phyloP scores from a whole-genome alignment of 1,284 basidiomycete genomes.

The Erythrobasidium hasegawianum region DNA sequence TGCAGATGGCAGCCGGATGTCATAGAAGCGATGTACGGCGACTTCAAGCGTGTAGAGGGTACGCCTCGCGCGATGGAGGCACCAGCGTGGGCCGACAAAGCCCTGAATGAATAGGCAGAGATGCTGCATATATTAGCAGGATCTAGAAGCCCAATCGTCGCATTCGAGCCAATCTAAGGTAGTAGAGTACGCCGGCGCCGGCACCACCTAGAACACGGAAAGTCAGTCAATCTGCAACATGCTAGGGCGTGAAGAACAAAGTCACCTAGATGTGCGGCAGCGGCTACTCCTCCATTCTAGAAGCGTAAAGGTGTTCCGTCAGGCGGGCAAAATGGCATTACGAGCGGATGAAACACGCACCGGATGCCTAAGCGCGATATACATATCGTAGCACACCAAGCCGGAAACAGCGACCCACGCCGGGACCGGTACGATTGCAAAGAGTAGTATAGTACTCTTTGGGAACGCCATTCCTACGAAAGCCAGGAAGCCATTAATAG shows the following conservation, averaged over 20 bases:
- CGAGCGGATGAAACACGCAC: neutral
- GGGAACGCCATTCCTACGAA: constrained; percentile 31
- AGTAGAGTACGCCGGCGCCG: constrained; percentile 30
- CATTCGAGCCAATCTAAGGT: constrained; percentile 8
- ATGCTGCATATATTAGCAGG: neutral
- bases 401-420: constrained; percentile 30
- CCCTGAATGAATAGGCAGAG: no score
- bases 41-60: no score
- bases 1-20: no score
- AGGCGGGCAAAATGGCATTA: neutral
- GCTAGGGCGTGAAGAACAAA: neutral
- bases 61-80: no score
- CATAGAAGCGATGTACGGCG: no score
- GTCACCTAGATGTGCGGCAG: constrained; percentile 24
- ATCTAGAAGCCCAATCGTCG: neutral
- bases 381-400: constrained; percentile 27
- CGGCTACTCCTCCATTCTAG: constrained; percentile 24
- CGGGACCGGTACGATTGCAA: constrained; percentile 23
- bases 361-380: constrained; percentile 16
- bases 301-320: no score
- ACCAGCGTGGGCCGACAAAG: no score
- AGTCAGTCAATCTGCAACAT: no score
- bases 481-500: constrained; percentile 27
- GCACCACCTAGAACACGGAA: constrained; percentile 8
- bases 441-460: constrained; percentile 15